Percentiles rank a stretch among this genome's conserved stretches.
phyloP scores from a whole-genome alignment of 2,329 filamentous ascomycete species.

The Sarocladium strictum region DNA sequence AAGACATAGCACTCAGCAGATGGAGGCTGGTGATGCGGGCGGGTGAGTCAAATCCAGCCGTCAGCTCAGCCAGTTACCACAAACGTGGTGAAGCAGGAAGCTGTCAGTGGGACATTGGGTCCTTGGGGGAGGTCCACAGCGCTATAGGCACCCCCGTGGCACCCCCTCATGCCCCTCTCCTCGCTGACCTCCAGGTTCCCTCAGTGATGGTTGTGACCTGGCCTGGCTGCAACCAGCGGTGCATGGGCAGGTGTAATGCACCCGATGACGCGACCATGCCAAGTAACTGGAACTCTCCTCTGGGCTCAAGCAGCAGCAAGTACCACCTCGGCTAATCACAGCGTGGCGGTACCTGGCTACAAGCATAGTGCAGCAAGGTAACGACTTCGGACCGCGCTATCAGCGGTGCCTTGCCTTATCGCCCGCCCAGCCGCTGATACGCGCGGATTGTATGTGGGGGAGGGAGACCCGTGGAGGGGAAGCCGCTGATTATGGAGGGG shows the following conservation, averaged over 20 bases:
- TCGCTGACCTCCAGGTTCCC: neutral
- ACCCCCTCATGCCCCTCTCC: no score
- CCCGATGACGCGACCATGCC: conserved; percentile 5
- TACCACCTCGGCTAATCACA: neutral
- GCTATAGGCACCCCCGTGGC: neutral
- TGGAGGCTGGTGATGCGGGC: neutral
- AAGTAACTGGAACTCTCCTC: no score
- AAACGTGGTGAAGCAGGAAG: conserved; percentile 2
- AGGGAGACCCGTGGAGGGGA: neutral
- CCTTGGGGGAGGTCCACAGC: neutral
- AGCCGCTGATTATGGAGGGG: neutral
- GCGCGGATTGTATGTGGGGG: neutral
- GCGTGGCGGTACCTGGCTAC: neutral
- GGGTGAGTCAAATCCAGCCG: neutral
- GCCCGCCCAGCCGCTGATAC: conserved; percentile 2
- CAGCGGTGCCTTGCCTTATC: conserved; percentile 8
- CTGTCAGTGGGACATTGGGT: neutral
- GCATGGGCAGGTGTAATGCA: neutral
- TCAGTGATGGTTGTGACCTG: neutral
- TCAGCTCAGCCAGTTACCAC: neutral
- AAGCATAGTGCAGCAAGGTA: no score
- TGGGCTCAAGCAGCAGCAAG: no score
- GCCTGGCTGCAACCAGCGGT: neutral
- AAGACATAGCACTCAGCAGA: neutral
- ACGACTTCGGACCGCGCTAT: neutral